Evolutionary conservation across 169 alveolate species (phyloP), one percentile per base, ranked within the genome.

Genomic region (Plasmodium vivax): DNA sequence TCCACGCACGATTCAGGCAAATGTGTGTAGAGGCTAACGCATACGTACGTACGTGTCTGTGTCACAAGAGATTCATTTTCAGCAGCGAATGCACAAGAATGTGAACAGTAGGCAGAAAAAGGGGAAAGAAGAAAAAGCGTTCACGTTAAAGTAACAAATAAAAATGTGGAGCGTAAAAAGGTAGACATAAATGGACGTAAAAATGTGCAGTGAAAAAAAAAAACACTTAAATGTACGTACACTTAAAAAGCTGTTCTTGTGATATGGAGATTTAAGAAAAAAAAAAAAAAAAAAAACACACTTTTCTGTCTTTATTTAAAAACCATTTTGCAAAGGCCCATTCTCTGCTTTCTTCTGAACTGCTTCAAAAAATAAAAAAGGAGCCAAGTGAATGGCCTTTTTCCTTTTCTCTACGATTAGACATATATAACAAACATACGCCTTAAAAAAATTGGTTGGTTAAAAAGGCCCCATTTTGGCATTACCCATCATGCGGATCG

Each of bases 221-320:
- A 58, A 58, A 83, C 27, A 43, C 91, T 58, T 30, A 83, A 51
- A 54, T 83, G 91, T 83, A 83, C 91, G 43, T 83, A 83, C 91
- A 83, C 91, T 56, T 83, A 56, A 83, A 82, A 83, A 23, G 38
- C 36, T 83, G 23, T 83, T 83, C 71, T 14, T 58, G 77, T 58
- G 43, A 43, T 27, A 83, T 30, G 72, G 16, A 68, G 38, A 68
- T 68, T 68, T 47, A 47, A 47, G 8, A 68, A 30, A 68, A 68
- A 23, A 68, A 68, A 27, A 68, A 68, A 23, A 68, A 68, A 68
- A 62, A 68, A 68, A 27, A 6, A 56, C 72, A 10, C 38, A 27
- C 19, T 68, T 19, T 27, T 30, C 32, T 30, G 38, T 68, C 38
- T 68, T 68, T 30, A 23, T 68, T 68, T 68, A 30, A 68, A 68